phyloP scores from a whole-genome alignment of 176 grass and related monocot genomes.

The Tuctoria greenei region DNA sequence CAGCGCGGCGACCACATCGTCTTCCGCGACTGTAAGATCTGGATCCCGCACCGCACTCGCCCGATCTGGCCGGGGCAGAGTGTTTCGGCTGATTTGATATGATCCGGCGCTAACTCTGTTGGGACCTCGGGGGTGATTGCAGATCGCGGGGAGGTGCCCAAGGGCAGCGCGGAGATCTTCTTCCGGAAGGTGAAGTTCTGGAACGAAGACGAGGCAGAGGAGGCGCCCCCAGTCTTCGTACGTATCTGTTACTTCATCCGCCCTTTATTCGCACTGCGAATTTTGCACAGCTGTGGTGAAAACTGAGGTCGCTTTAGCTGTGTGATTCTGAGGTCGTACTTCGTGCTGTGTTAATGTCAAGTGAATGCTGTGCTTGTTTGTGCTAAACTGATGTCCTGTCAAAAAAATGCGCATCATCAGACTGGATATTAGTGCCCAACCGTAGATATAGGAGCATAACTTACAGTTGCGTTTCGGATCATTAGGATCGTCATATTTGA shows the following conservation, averaged over 20 bases:
- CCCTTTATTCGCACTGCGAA: neutral
- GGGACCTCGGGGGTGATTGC: neutral
- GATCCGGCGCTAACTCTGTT: conserved; percentile 10
- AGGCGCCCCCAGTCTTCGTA: conserved; percentile 98
- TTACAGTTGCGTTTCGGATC: neutral
- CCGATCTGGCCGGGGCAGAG: neutral
- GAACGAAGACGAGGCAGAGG: conserved; percentile 96
- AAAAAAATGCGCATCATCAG: neutral
- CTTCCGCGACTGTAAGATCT: conserved; percentile 90
- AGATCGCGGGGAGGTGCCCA: conserved; percentile 97
- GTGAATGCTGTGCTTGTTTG: neutral
- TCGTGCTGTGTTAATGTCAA: neutral
- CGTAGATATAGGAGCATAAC: neutral
- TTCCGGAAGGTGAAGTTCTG: conserved; percentile 99
- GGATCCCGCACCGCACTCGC: conserved; percentile 39
- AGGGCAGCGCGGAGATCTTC: conserved; percentile 99
- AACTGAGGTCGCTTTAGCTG: neutral
- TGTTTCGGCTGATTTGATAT: neutral
- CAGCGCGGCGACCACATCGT: conserved; percentile 99
- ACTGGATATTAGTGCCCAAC: neutral
- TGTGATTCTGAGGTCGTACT: neutral
- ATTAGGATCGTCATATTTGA: neutral
- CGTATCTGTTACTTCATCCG: conserved; percentile 16
- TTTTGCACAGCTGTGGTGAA: neutral
- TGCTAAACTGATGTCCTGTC: neutral